Conservation (phyloP, 768 basidiomycete species). For the Amanita jacksonii region DNA sequence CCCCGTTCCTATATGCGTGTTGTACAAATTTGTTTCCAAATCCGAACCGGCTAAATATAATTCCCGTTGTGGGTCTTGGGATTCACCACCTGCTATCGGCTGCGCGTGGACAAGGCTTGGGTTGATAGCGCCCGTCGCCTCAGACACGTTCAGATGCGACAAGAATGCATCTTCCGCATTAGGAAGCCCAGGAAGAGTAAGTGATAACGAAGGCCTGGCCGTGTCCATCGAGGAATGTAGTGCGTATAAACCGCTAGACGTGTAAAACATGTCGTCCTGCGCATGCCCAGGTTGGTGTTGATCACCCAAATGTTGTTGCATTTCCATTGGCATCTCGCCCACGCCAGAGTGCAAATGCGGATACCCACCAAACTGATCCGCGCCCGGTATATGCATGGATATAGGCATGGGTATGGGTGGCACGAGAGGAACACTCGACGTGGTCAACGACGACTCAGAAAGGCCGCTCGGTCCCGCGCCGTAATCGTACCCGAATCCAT, state of each 20-base stretch:
- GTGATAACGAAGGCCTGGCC: background rate
- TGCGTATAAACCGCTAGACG: background rate
- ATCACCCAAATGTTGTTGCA: too few species aligned
- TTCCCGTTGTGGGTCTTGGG: background rate
- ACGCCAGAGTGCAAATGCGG: too few species aligned
- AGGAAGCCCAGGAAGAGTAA: background rate
- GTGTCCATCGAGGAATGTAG: background rate
- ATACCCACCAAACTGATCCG: too few species aligned
- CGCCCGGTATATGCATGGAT: too few species aligned
- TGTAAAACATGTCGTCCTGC: background rate
- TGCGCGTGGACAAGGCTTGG: background rate
- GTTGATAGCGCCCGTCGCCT: background rate
- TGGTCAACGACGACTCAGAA: too few species aligned
- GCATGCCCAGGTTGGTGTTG: too few species aligned
- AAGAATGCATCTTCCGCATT: constrained; percentile 4
- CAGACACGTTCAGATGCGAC: background rate
- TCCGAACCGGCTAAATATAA: background rate
- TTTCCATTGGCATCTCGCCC: too few species aligned
- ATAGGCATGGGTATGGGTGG: too few species aligned
- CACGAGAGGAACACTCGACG: too few species aligned
- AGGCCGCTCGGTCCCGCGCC: too few species aligned
- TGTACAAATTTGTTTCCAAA: background rate
- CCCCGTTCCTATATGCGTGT: background rate
- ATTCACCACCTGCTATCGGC: background rate
- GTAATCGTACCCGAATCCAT: too few species aligned